Evolutionary conservation across 1,139 yeast species (phyloP).

Genomic region (Schizosaccharomyces versatilis): DNA sequence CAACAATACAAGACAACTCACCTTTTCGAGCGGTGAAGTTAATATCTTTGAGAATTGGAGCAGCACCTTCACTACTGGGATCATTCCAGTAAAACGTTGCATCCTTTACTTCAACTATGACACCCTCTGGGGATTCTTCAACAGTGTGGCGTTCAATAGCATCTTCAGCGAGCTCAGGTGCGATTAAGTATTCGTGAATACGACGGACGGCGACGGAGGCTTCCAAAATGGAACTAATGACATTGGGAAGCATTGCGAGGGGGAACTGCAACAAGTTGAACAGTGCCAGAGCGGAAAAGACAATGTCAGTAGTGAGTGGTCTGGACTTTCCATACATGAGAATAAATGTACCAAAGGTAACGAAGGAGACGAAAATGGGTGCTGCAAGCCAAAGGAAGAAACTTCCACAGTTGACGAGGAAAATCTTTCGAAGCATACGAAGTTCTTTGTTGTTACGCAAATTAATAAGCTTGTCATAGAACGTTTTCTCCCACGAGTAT

Average conservation of each 20-base stretch:
- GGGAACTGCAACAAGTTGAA: constrained; percentile 70
- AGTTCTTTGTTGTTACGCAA: constrained; percentile 84
- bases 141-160: constrained; percentile 39
- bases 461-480: constrained; percentile 42
- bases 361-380: constrained; percentile 76
- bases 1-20: constrained; percentile 67
- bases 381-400: constrained; percentile 69
- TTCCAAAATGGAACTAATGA: constrained; percentile 65
- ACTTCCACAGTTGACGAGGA: constrained; percentile 50
- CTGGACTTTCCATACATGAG: constrained; percentile 27
- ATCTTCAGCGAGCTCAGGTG: constrained; percentile 63
- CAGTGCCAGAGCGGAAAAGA: constrained; percentile 80
- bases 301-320: constrained; percentile 74
- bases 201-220: constrained; percentile 74
- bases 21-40: constrained; percentile 57
- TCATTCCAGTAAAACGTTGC: constrained; percentile 84
- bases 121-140: constrained; percentile 37
- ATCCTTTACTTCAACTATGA: constrained; percentile 41
- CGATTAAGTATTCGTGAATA: constrained; percentile 46
- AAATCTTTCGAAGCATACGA: constrained; percentile 52
- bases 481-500: constrained; percentile 89
- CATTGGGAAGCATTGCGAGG: constrained; percentile 79
- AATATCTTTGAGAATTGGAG: constrained; percentile 56
- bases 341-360: constrained; percentile 73
- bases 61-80: constrained; percentile 26